These are phyloP conservation scores for Ustilago bromivora DNA, from an alignment of 1,284 basidiomycete genomes.

Conservation along the genomic window DNA sequence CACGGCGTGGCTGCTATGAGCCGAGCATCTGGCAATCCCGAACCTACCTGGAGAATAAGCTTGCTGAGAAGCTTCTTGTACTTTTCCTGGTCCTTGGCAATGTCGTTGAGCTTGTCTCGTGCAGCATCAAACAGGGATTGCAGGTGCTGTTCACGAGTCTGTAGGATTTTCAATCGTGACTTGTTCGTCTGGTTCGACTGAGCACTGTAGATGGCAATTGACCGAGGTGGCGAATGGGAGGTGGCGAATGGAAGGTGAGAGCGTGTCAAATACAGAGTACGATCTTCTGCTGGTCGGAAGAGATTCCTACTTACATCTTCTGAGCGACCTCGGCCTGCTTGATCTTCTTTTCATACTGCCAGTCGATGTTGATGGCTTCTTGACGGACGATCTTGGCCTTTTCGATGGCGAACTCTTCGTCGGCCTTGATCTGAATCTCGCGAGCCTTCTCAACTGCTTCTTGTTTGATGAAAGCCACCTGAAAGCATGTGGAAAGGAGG, in stretches of 20 bases:
- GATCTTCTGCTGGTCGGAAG: not conserved
- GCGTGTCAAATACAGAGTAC: not conserved
- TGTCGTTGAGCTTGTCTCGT: constrained; percentile 76
- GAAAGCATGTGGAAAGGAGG: not conserved
- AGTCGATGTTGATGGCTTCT: constrained; percentile 66
- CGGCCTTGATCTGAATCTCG: constrained; percentile 69
- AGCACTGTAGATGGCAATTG: constrained; percentile 75
- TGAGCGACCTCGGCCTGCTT: constrained; percentile 66
- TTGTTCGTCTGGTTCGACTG: constrained; percentile 93
- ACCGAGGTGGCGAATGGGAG: not conserved
- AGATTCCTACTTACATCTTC: constrained; percentile 60
- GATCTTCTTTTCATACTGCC: constrained; percentile 67
- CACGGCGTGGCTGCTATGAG: not conserved
- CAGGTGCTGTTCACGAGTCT: constrained; percentile 90
- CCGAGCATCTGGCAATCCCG: not conserved
- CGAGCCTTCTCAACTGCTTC: constrained; percentile 69
- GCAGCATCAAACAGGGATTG: constrained; percentile 87
- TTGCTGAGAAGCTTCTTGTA: constrained; percentile 60
- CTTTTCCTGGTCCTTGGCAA: constrained; percentile 79
- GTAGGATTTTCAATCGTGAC: constrained; percentile 91
- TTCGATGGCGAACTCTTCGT: constrained; percentile 69
- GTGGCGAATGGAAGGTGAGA: not conserved
- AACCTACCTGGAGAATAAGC: constrained; percentile 80
- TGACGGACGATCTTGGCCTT: constrained; percentile 69
- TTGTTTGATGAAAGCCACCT: constrained; percentile 69